phyloP scores from a whole-genome alignment of 2,329 filamentous ascomycete species.

The Alternaria ventricosa region DNA sequence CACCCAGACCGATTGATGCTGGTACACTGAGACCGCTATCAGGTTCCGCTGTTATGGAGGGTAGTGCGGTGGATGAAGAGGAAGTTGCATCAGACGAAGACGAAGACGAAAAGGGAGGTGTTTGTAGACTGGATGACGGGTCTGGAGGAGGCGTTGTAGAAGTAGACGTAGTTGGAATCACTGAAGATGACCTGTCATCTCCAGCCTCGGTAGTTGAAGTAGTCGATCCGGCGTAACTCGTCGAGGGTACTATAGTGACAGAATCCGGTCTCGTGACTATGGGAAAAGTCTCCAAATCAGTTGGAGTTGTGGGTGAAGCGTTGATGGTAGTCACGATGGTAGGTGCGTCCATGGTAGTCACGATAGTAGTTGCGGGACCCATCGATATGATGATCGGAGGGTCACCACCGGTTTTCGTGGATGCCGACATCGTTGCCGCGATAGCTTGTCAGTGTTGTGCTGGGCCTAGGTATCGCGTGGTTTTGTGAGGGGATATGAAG shows the following conservation, averaged over 20 bases:
- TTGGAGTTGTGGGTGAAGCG: neutral
- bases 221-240: neutral
- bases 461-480: neutral
- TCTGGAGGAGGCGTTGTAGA: neutral
- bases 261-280: neutral
- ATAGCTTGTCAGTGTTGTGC: neutral
- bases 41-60: neutral
- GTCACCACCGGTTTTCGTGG: neutral
- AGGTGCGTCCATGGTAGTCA: neutral
- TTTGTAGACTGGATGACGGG: neutral
- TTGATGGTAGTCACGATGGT: neutral
- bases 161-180: neutral
- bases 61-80: neutral
- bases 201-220: neutral
- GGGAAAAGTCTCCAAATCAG: neutral
- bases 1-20: neutral
- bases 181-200: neutral
- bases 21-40: neutral
- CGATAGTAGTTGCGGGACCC: neutral
- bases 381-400: constrained; percentile 6
- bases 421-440: neutral
- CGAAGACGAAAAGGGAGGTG: neutral
- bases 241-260: neutral
- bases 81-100: neutral
- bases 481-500: neutral